Evolutionary conservation across 2,329 filamentous ascomycete genomes (phyloP).

Genomic region (Aspergillus glaucus): DNA sequence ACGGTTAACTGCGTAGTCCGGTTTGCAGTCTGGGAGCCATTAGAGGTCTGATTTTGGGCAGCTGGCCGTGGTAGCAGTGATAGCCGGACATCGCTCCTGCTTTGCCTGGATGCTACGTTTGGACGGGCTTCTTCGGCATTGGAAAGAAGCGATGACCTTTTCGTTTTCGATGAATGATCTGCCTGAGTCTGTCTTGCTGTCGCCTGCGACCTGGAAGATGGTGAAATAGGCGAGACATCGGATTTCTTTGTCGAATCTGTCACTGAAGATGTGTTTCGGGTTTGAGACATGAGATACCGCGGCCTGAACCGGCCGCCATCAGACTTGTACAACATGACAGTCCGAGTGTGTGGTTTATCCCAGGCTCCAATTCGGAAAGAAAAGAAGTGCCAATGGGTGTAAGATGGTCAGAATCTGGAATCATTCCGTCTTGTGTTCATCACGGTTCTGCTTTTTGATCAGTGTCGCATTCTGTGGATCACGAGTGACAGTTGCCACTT

Average conservation of each 20-base stretch:
- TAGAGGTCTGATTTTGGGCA: slow-evolving; percentile 8
- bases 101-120: slow-evolving; percentile 13
- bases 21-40: slow-evolving; percentile 1
- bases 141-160: slow-evolving; percentile 24
- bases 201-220: slow-evolving; percentile 21
- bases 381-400: slow-evolving; percentile 18
- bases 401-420: slow-evolving; percentile 19
- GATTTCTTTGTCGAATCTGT: slow-evolving; percentile 14
- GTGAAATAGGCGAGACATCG: slow-evolving; percentile 11
- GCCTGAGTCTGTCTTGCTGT: slow-evolving; percentile 15
- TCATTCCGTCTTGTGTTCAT: slow-evolving; percentile 20
- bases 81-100: slow-evolving; percentile 18
- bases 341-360: slow-evolving; percentile 20
- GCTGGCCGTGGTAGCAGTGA: slow-evolving; percentile 26
- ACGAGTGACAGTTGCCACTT: neutral
- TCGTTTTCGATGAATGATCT: slow-evolving; percentile 15
- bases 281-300: slow-evolving; percentile 18
- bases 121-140: slow-evolving; percentile 18
- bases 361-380: slow-evolving; percentile 23
- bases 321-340: slow-evolving; percentile 33
- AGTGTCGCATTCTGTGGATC: neutral
- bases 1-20: slow-evolving; percentile 8
- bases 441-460: neutral
- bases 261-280: slow-evolving; percentile 19
- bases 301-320: slow-evolving; percentile 25